A percentile compares a stretch with the other conserved stretches of the same genome.
phyloP scores from a whole-genome alignment of 192 early-diverging fungal genomes.

The Pilaira anomala region DNA sequence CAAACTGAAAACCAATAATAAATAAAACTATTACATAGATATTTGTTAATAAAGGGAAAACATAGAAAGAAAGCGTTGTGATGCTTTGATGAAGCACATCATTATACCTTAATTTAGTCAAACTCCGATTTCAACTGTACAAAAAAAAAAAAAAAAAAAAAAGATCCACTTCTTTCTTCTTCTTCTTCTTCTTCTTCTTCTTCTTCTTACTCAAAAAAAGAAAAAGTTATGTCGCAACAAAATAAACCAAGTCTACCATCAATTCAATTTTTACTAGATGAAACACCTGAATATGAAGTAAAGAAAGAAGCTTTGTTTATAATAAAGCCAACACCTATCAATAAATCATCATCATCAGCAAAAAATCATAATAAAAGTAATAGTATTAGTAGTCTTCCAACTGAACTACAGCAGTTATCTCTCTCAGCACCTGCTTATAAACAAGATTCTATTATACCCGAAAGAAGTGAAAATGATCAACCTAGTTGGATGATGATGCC shows the following conservation, averaged over 20 bases:
- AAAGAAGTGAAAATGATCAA: conserved; percentile 1
- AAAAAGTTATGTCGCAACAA: neutral
- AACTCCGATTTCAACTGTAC: too few relatives aligned
- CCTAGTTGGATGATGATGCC: conserved; percentile 11
- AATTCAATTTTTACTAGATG: conserved; percentile 15
- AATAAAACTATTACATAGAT: too few relatives aligned
- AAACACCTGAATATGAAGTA: neutral
- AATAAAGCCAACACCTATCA: neutral
- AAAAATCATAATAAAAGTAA: neutral
- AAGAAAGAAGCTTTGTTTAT: neutral
- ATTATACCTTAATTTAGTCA: too few relatives aligned
- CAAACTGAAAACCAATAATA: too few relatives aligned
- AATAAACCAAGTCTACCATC: conserved; percentile 17
- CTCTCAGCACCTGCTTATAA: conserved; percentile 1
- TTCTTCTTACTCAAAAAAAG: neutral
- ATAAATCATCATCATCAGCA: neutral
- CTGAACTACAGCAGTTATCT: conserved; percentile 21
- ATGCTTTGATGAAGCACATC: too few relatives aligned
- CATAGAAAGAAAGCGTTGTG: too few relatives aligned
- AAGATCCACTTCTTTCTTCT: neutral
- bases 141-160: too few relatives aligned
- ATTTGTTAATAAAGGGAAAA: too few relatives aligned
- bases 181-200: neutral
- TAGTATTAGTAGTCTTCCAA: conserved; percentile 10
- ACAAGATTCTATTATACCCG: neutral